These are phyloP conservation scores for Cladosporium sp. DNA, from an alignment of 2,329 filamentous ascomycete species.

Conservation along the genomic window DNA sequence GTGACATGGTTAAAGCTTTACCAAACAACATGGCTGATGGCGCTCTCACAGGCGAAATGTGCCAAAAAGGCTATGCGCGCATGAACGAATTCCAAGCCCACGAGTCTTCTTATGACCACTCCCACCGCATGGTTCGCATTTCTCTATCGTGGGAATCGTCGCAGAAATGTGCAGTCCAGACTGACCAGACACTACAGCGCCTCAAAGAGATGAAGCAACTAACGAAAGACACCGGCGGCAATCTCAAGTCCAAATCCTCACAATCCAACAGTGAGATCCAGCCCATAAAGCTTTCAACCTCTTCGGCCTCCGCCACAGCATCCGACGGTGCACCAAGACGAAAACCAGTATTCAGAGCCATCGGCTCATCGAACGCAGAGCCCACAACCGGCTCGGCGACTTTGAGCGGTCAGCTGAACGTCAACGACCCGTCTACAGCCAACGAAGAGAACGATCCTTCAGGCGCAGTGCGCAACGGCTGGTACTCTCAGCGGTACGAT, in stretches of 20 bases:
- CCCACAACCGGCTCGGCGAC: background rate
- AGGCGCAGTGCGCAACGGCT: conserved; percentile 4
- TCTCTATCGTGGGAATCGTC: background rate
- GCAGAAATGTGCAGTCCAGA: background rate
- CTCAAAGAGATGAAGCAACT: conserved; percentile 85
- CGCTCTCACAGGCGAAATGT: conserved; percentile 60
- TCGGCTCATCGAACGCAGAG: background rate
- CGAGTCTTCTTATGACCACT: conserved; percentile 90
- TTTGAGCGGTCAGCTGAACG: conserved; percentile 1
- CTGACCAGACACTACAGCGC: conserved; percentile 39
- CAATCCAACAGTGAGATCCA: conserved; percentile 37
- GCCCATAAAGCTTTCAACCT: conserved; percentile 1
- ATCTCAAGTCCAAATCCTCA: conserved; percentile 61
- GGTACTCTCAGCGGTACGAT: conserved; percentile 6
- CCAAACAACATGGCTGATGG: background rate
- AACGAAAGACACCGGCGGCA: conserved; percentile 65
- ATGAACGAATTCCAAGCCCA: conserved; percentile 97
- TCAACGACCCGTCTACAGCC: conserved; percentile 10
- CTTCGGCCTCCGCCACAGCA: background rate
- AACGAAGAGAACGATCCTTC: conserved; percentile 10
- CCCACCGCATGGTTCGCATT: conserved; percentile 69
- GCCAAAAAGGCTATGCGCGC: conserved; percentile 88
- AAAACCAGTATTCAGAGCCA: conserved; percentile 28
- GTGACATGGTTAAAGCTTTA: background rate
- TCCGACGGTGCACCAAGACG: conserved; percentile 20